These are phyloP conservation scores for Phalaenopsis equestris DNA, from an alignment of 106 monocot species.

Conservation along the genomic window DNA sequence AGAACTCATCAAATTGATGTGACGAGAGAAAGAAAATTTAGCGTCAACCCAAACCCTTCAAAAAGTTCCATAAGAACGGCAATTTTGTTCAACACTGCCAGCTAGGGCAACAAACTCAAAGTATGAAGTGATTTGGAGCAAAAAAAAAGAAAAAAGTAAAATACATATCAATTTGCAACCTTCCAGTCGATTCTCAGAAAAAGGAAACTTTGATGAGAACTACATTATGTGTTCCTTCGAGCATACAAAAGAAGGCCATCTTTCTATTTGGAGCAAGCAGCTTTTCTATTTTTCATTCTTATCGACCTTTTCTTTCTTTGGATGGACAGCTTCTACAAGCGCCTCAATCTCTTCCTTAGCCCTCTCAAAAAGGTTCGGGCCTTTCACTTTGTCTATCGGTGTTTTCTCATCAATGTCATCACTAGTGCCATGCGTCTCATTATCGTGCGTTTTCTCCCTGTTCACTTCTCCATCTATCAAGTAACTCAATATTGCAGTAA, in stretches of 20 bases:
- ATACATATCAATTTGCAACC: too few relatives aligned
- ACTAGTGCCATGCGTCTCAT: constrained; percentile 73
- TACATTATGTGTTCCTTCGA: not conserved
- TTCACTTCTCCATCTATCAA: constrained; percentile 14
- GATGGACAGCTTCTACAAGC: constrained; percentile 52
- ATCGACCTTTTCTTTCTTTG: constrained; percentile 29
- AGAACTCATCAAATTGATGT: too few relatives aligned
- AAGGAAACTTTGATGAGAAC: not conserved
- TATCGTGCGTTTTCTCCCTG: constrained; percentile 34
- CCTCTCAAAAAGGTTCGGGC: constrained; percentile 59
- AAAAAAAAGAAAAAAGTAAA: too few relatives aligned
- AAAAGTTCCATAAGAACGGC: too few relatives aligned
- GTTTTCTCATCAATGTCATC: constrained; percentile 69
- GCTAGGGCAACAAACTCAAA: too few relatives aligned
- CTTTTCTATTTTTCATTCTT: constrained; percentile 11
- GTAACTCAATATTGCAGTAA: not conserved
- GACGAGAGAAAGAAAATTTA: too few relatives aligned
- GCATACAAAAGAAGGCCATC: constrained; percentile 10
- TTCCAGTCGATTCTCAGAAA: not conserved
- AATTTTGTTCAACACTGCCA: too few relatives aligned
- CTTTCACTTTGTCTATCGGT: constrained; percentile 62
- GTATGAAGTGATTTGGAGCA: too few relatives aligned
- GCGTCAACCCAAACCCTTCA: too few relatives aligned
- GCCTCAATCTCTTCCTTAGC: constrained; percentile 93
- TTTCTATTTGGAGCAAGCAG: constrained; percentile 22